These are phyloP conservation scores for Fomitiporia mediterranea DNA, from an alignment of 1,284 basidiomycete species.

Conservation along the genomic window DNA sequence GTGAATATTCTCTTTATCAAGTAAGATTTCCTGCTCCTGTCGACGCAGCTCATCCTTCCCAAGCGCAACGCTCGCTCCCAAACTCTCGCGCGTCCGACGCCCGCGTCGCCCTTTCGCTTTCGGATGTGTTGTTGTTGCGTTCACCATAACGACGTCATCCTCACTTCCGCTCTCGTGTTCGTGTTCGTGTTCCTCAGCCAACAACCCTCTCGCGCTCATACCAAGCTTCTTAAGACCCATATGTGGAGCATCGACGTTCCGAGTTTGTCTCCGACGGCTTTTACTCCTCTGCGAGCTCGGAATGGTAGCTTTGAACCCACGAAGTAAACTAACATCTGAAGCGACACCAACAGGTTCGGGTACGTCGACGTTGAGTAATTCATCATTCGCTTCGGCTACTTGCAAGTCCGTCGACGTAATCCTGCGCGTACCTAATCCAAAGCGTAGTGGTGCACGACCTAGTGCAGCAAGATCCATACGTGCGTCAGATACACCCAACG, in stretches of 20 bases:
- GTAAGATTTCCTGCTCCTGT: slow-evolving; percentile 79
- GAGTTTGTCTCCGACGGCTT: slow-evolving; percentile 67
- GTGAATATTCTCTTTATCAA: slow-evolving; percentile 86
- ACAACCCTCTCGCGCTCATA: slow-evolving; percentile 69
- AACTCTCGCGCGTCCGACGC: slow-evolving; percentile 58
- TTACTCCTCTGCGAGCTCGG: slow-evolving; percentile 80
- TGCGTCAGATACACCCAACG: slow-evolving; percentile 36
- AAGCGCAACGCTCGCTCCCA: slow-evolving; percentile 65
- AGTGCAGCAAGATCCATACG: slow-evolving; percentile 66
- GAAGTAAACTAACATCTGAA: slow-evolving; percentile 68
- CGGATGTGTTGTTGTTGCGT: slow-evolving; percentile 24
- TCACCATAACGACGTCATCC: slow-evolving; percentile 54
- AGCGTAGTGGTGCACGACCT: slow-evolving; percentile 65
- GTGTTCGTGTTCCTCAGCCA: slow-evolving; percentile 51
- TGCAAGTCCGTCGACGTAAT: slow-evolving; percentile 79
- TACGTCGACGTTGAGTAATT: slow-evolving; percentile 67
- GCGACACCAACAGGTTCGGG: slow-evolving; percentile 63
- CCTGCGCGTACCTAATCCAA: slow-evolving; percentile 59
- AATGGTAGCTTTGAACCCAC: slow-evolving; percentile 89
- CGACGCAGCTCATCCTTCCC: slow-evolving; percentile 78
- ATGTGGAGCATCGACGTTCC: slow-evolving; percentile 74
- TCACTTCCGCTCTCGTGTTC: slow-evolving; percentile 62
- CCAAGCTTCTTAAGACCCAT: slow-evolving; percentile 78
- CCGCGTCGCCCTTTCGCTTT: slow-evolving; percentile 49
- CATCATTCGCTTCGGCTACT: slow-evolving; percentile 78